Base-by-base conservation (phyloP, 1,284 basidiomycete species). In the Puccinia polysora region DNA sequence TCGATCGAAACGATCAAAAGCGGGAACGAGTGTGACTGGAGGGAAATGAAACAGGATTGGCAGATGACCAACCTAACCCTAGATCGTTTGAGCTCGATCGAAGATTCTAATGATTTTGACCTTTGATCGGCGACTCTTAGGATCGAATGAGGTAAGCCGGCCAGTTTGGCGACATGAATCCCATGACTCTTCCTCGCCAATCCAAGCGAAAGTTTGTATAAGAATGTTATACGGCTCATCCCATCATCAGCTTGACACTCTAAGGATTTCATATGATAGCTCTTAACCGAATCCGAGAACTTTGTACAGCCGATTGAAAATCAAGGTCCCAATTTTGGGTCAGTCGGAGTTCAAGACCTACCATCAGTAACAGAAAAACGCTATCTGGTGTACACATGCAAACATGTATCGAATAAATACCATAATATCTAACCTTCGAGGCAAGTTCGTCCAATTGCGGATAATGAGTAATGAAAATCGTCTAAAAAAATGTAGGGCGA, bases 121-220 rank as follows among this genome's bases (percentile, higher is more conserved):
- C 55, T 28, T 10, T 30, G 25, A 1, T 34, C n/a, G 23, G 64
- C 64, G 2, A 1, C 20, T 6, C 38, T 12, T 1, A 70, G 45
- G n/a, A 65, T 28, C n/a, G 67, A 55, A 10, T 32, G 10, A 5
- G 76, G 75, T 14, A 80, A 50, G 14, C 75, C 76, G 2, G 78
- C 78, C 15, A 79, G 47, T 0, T 60, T 36, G 0, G 78, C 79
- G 25, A 77, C 77, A 63, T 80, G 75, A n/a, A 80, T 76, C 15
- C 79, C 79, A 30, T 79, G 77, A 34, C 75, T 75, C 30, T 74
- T 74, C 12, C 63, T 72, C 2, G 77, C 77, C 5, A 77, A 68
- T 0, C 79, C 79, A 0, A 18, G 6, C 0, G 60, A 12, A 3
- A 80, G 72, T 50, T 75, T 76, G 74, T 80, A 79, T 8, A 80